These are phyloP conservation scores for Fennellomyces sp. DNA, from an alignment of 371 early-diverging fungal species.

Conservation along the genomic window DNA sequence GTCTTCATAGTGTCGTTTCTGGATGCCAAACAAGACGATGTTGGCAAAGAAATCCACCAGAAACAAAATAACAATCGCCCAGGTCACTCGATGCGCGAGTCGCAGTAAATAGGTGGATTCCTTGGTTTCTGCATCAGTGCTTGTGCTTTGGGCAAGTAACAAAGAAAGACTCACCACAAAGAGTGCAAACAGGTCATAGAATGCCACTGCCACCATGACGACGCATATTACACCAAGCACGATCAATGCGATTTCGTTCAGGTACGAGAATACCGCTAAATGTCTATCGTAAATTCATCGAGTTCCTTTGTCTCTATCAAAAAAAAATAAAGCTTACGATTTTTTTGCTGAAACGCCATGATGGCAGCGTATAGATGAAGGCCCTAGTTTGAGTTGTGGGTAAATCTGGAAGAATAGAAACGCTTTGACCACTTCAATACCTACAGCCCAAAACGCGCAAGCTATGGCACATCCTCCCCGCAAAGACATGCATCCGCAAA, in stretches of 20 bases:
- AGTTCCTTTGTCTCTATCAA: neutral
- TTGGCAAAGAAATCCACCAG: conserved; percentile 20
- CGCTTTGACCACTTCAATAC: neutral
- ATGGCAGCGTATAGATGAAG: conserved; percentile 18
- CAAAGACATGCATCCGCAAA: conserved; percentile 27
- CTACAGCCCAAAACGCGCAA: conserved; percentile 22
- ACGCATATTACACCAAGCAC: conserved; percentile 36
- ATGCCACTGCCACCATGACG: conserved; percentile 25
- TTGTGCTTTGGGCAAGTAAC: neutral
- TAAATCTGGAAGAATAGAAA: neutral
- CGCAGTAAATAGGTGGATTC: conserved; percentile 12
- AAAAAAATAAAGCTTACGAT: conserved; percentile 18
- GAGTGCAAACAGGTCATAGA: conserved; percentile 29
- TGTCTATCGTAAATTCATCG: neutral
- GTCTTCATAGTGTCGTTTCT: conserved; percentile 20
- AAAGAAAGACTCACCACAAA: conserved; percentile 19
- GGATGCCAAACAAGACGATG: conserved; percentile 30
- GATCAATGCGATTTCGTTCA: conserved; percentile 24
- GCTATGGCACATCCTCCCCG: conserved; percentile 18
- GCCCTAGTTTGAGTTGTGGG: conserved; percentile 5
- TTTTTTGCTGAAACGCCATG: conserved; percentile 19
- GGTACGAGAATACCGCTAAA: conserved; percentile 40
- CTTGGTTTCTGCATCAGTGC: neutral
- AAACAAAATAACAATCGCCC: conserved; percentile 20
- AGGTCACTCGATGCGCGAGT: conserved; percentile 17